These are phyloP conservation scores for Neurospora sp. DNA, from an alignment of 2,329 filamentous ascomycete genomes.

Conservation along the genomic window DNA sequence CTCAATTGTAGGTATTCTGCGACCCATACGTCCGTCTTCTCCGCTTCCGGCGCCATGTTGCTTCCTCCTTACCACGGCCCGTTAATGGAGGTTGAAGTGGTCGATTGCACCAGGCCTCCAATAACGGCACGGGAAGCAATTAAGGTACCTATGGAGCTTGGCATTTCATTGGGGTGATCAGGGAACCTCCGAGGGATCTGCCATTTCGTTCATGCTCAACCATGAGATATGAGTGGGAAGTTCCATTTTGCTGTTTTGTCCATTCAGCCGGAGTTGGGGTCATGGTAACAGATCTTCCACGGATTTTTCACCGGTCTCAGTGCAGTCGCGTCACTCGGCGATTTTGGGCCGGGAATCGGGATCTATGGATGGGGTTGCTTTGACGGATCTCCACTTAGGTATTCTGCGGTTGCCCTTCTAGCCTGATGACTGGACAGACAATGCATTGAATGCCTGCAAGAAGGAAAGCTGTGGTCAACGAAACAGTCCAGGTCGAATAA, in stretches of 20 bases:
- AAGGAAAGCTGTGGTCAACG: no score
- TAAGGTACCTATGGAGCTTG: no score
- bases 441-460: no score
- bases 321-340: neutral
- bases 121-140: no score
- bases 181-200: no score
- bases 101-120: no score
- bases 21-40: no score
- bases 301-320: neutral
- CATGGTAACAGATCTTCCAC: neutral
- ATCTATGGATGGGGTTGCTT: neutral
- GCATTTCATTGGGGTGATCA: constrained; percentile 10
- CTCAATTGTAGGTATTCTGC: constrained; percentile 19
- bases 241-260: neutral
- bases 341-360: neutral
- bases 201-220: no score
- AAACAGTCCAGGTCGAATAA: neutral
- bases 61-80: no score
- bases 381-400: neutral
- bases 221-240: neutral
- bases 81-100: no score
- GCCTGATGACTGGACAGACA: neutral
- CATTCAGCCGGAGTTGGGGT: neutral
- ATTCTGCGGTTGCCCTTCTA: neutral
- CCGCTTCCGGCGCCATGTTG: no score